Evolutionary conservation across 495 filamentous ascomycete genomes (phyloP).

Genomic region (Penicilliopsis zonata): DNA sequence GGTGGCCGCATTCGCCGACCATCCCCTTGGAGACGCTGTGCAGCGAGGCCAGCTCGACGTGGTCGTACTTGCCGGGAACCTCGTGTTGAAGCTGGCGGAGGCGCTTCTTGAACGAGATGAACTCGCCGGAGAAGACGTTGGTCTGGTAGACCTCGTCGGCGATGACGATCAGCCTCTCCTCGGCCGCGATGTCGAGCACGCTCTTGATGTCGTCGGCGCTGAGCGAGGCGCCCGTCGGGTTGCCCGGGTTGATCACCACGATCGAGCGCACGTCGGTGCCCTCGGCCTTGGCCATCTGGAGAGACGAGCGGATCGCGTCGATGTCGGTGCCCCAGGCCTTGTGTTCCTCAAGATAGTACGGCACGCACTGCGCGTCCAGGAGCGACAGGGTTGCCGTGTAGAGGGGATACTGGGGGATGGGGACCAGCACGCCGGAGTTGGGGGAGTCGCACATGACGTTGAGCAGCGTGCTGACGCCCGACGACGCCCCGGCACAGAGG

Average conservation of each 20-base stretch:
- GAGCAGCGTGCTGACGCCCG: constrained; percentile 85
- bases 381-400: constrained; percentile 90
- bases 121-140: constrained; percentile 88
- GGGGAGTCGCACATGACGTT: constrained; percentile 73
- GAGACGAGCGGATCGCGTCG: constrained; percentile 53
- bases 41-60: constrained; percentile 75
- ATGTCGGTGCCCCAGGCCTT: constrained; percentile 81
- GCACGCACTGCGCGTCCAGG: constrained; percentile 76
- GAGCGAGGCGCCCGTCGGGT: constrained; percentile 86
- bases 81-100: constrained; percentile 75
- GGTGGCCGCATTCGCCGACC: constrained; percentile 96
- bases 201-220: constrained; percentile 62
- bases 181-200: constrained; percentile 72
- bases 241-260: constrained; percentile 96
- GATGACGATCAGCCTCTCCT: constrained; percentile 77
- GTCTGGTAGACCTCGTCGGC: constrained; percentile 99
- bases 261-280: constrained; percentile 83
- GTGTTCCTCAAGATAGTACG: constrained; percentile 82
- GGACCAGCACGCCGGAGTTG: constrained; percentile 79
- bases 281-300: constrained; percentile 56
- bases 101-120: constrained; percentile 87
- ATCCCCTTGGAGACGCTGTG: constrained; percentile 91
- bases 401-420: constrained; percentile 94
- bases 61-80: constrained; percentile 60
- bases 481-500: constrained; percentile 81